Evolutionary conservation across 495 filamentous ascomycete species (phyloP).

Genomic region (Penicillium turbatum): DNA sequence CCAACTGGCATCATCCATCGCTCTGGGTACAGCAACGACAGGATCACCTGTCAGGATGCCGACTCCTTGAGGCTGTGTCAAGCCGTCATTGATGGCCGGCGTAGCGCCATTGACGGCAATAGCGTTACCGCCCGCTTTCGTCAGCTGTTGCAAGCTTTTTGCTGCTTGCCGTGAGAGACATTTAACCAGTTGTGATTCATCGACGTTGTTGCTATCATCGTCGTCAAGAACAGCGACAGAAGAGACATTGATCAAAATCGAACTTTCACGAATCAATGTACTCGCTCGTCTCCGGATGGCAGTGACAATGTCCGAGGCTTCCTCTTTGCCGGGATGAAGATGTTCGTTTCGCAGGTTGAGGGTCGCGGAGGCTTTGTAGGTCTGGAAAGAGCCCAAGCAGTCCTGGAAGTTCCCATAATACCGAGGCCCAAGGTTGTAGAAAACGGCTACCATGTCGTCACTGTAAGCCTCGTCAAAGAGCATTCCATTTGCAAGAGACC

Average conservation of each 20-base stretch:
- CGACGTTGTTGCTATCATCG: conserved; percentile 61
- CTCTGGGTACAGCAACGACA: conserved; percentile 70
- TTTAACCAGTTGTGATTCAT: conserved; percentile 70
- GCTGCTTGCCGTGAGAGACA: conserved; percentile 71
- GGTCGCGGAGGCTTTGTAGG: conserved; percentile 89
- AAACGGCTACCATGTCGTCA: conserved; percentile 87
- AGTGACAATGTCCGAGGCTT: conserved; percentile 84
- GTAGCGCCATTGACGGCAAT: conserved; percentile 85
- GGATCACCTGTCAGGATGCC: conserved; percentile 80
- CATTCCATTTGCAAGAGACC: conserved; percentile 86
- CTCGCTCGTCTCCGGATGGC: conserved; percentile 83
- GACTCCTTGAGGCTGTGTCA: conserved; percentile 71
- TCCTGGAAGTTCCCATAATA: conserved; percentile 97
- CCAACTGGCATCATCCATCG: conserved; percentile 91
- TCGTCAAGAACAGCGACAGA: conserved; percentile 73
- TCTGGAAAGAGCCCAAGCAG: conserved; percentile 92
- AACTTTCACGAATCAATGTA: conserved; percentile 70
- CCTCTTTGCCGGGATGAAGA: conserved; percentile 85
- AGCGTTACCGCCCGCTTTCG: conserved; percentile 66
- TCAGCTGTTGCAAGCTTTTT: conserved; percentile 65
- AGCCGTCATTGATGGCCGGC: conserved; percentile 83
- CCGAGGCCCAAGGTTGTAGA: conserved; percentile 80
- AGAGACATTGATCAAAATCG: conserved; percentile 80
- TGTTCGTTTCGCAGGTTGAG: conserved; percentile 88
- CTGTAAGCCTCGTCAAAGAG: conserved; percentile 83